These are phyloP conservation scores for Penicillium sp. DNA, from an alignment of 2,329 filamentous ascomycete species.

Conservation along the genomic window DNA sequence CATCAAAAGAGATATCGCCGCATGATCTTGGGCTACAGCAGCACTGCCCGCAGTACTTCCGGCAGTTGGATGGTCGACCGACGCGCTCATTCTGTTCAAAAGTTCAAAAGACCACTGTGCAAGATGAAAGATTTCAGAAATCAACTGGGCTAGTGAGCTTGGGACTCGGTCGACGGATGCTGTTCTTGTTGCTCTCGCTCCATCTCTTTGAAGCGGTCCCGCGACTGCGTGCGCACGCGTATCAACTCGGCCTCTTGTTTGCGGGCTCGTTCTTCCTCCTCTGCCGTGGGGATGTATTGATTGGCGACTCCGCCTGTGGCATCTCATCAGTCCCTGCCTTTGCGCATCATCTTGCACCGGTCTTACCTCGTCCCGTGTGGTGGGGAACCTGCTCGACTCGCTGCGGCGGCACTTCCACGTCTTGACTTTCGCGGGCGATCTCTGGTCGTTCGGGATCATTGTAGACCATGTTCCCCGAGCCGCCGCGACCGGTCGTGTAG, in stretches of 20 bases:
- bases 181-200: constrained; percentile 19
- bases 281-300: constrained; percentile 28
- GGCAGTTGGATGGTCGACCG: constrained; percentile 4
- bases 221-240: constrained; percentile 27
- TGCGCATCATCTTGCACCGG: no score
- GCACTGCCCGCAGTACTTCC: constrained; percentile 13
- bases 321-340: no score
- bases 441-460: constrained; percentile 60
- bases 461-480: constrained; percentile 81
- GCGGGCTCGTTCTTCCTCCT: constrained; percentile 24
- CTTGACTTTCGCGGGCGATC: constrained; percentile 71
- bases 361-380: constrained; percentile 43
- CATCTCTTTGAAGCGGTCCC: constrained; percentile 26
- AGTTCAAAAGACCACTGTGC: no score
- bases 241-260: constrained; percentile 34
- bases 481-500: constrained; percentile 85
- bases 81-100: no score
- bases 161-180: neutral
- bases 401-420: constrained; percentile 58
- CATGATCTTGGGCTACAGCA: constrained; percentile 2
- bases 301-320: constrained; percentile 35
- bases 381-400: constrained; percentile 37
- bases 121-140: no score
- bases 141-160: no score
- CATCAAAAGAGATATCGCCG: constrained; percentile 12